These are phyloP conservation scores for Leishmania turanica DNA, from an alignment of 208 protist genomes.

Conservation along the genomic window DNA sequence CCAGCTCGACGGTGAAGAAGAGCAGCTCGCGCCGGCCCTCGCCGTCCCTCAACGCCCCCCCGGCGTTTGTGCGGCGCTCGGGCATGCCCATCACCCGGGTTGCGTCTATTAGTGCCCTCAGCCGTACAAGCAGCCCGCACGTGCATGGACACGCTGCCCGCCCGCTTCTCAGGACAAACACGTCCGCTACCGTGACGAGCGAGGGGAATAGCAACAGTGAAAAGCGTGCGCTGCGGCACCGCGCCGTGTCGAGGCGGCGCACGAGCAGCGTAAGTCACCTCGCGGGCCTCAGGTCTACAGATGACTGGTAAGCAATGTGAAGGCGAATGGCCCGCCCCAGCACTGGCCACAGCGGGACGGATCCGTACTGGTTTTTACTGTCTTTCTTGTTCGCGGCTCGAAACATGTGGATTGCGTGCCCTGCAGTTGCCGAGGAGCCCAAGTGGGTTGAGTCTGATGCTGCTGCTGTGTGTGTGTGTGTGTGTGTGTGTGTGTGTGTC, in stretches of 20 bases:
- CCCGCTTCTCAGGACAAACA: conserved; percentile 26
- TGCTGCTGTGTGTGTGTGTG: neutral
- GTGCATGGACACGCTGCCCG: conserved; percentile 19
- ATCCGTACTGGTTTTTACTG: neutral
- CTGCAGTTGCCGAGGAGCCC: neutral
- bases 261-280: conserved; percentile 41
- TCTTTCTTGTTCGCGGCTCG: neutral
- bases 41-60: conserved; percentile 28
- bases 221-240: conserved; percentile 5
- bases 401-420: neutral
- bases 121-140: conserved; percentile 47
- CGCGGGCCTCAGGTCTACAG: conserved; percentile 33
- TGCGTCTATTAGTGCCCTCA: conserved; percentile 29
- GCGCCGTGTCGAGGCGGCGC: conserved; percentile 18
- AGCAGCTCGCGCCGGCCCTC: conserved; percentile 30
- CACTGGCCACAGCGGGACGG: neutral
- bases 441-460: neutral
- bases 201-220: conserved; percentile 31
- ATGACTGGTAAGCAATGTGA: conserved; percentile 40
- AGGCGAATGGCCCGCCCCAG: neutral
- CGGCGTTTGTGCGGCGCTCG: conserved; percentile 1
- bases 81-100: conserved; percentile 19
- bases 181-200: conserved; percentile 16
- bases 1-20: conserved; percentile 10
- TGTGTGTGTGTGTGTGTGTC: neutral